Conservation (phyloP, 2,329 filamentous ascomycete species). For the Pestalotiopsis sp. region DNA sequence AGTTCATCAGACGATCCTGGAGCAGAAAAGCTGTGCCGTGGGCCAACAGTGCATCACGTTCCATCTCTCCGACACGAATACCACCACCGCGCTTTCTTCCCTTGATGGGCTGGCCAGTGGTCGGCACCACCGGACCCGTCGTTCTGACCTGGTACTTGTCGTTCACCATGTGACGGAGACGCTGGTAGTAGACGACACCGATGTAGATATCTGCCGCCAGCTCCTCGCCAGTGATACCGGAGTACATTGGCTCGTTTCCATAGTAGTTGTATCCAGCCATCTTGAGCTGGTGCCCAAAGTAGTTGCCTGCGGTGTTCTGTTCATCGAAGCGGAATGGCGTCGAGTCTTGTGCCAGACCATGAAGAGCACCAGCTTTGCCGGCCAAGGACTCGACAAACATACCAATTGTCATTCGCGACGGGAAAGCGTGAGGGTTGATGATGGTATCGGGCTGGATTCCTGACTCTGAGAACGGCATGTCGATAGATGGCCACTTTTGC, state of each 20-base stretch:
- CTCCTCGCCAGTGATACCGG: conserved; percentile 92
- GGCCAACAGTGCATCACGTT: conserved; percentile 90
- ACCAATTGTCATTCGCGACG: conserved; percentile 98
- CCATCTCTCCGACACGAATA: conserved; percentile 99
- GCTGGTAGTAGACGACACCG: conserved; percentile 96
- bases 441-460: conserved; percentile 97
- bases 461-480: conserved; percentile 96
- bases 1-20: conserved; percentile 95
- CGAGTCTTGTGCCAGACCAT: conserved; percentile 93
- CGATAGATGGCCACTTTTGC: conserved; percentile 89
- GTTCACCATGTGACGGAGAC: conserved; percentile 98
- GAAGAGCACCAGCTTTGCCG: conserved; percentile 89
- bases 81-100: conserved; percentile 94
- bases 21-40: conserved; percentile 94
- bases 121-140: conserved; percentile 84
- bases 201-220: conserved; percentile 94
- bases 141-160: conserved; percentile 99
- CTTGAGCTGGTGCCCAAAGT: conserved; percentile 93
- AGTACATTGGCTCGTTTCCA: conserved; percentile 98
- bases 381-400: conserved; percentile 99
- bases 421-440: conserved; percentile 99
- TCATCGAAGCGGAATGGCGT: conserved; percentile 96
- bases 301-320: conserved; percentile 86
- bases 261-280: conserved; percentile 97
- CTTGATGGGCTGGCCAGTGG: conserved; percentile 96